Conservation (phyloP, 306 rosid genomes). For the Sesbania bispinosa region DNA sequence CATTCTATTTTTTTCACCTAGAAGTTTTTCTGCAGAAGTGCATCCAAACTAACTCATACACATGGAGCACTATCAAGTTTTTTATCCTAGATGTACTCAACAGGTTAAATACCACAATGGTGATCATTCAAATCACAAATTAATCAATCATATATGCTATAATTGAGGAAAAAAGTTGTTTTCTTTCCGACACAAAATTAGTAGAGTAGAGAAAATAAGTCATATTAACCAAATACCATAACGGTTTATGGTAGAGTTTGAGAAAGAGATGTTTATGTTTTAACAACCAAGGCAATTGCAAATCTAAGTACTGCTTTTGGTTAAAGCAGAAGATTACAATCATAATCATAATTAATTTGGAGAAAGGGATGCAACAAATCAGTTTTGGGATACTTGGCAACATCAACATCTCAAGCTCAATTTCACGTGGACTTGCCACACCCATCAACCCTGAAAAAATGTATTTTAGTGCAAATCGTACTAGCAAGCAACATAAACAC, state of each 20-base stretch:
- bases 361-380: background rate
- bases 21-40: no score
- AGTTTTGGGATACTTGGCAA: background rate
- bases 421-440: slow-evolving; percentile 24
- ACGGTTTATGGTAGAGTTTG: background rate
- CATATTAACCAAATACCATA: background rate
- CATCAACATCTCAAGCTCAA: slow-evolving; percentile 4
- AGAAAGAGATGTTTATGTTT: no score
- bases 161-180: no score
- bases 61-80: background rate
- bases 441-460: background rate
- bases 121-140: background rate
- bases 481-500: slow-evolving; percentile 17
- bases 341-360: background rate
- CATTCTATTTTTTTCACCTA: no score
- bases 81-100: background rate
- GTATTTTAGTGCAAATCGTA: background rate
- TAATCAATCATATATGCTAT: background rate
- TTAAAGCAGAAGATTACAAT: background rate
- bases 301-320: background rate
- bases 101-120: no score
- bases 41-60: no score
- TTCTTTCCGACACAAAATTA: no score
- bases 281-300: background rate
- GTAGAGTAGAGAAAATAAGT: background rate